Evolutionary conservation across 2,329 filamentous ascomycete genomes (phyloP).

Genomic region (Trichophyton verrucosum): DNA sequence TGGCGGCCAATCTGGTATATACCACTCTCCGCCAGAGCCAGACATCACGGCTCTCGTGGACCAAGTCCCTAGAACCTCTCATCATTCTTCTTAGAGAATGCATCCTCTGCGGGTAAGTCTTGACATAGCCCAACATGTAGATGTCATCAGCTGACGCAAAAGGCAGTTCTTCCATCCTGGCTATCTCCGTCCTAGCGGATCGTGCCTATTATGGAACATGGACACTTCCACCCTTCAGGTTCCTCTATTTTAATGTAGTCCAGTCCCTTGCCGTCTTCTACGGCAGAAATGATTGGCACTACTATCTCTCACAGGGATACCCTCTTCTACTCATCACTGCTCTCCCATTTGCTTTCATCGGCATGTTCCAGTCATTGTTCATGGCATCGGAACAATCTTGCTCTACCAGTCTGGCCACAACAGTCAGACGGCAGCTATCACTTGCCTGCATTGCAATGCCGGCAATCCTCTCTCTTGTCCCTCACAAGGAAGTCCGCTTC

Average conservation of each 20-base stretch:
- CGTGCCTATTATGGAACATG: slow-evolving; percentile 68
- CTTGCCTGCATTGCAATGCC: slow-evolving; percentile 49
- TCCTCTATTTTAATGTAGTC: slow-evolving; percentile 80
- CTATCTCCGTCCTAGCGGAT: slow-evolving; percentile 55
- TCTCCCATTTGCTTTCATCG: slow-evolving; percentile 60
- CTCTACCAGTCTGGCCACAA: not conserved
- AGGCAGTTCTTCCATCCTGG: slow-evolving; percentile 39
- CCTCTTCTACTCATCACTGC: slow-evolving; percentile 75
- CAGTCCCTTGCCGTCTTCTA: slow-evolving; percentile 88
- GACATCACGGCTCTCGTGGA: not conserved
- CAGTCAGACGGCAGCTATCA: slow-evolving; percentile 44
- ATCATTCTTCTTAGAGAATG: slow-evolving; percentile 48
- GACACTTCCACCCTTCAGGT: slow-evolving; percentile 79
- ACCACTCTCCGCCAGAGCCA: slow-evolving; percentile 12
- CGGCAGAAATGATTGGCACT: slow-evolving; percentile 78
- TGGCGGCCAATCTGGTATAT: slow-evolving; percentile 46
- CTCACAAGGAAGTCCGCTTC: slow-evolving; percentile 96
- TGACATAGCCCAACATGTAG: not conserved
- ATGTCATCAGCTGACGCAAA: not conserved
- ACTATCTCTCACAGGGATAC: slow-evolving; percentile 82
- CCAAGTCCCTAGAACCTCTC: slow-evolving; percentile 19
- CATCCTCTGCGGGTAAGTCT: slow-evolving; percentile 43
- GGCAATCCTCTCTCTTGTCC: slow-evolving; percentile 57
- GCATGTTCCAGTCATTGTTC: slow-evolving; percentile 46
- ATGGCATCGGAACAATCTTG: slow-evolving; percentile 25